Percentiles rank a stretch among this genome's conserved stretches.
These are phyloP conservation scores for Leccinum uliginosum DNA, from an alignment of 768 basidiomycete genomes.

Conservation along the genomic window DNA sequence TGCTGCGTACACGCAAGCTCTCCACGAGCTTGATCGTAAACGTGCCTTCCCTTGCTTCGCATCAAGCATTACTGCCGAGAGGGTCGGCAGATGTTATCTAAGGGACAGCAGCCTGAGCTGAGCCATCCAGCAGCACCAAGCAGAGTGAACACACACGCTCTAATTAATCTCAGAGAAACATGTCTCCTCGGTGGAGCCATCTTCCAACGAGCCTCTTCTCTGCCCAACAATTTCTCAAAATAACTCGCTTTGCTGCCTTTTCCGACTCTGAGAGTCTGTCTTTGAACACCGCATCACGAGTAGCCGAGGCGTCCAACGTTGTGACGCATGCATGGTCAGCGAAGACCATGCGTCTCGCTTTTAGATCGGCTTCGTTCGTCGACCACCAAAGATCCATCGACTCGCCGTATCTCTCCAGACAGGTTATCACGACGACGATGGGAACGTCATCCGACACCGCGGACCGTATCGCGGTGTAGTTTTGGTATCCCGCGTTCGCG, in stretches of 20 bases:
- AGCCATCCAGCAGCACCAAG: conserved; percentile 5
- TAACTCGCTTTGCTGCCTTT: conserved; percentile 19
- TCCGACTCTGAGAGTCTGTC: conserved; percentile 22
- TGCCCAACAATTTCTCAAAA: conserved; percentile 26
- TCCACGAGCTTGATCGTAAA: conserved; percentile 1
- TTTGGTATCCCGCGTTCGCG: conserved; percentile 27
- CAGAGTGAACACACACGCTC: conserved; percentile 17
- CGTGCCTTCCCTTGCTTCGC: not conserved
- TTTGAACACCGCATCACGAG: conserved; percentile 18
- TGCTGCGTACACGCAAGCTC: conserved; percentile 11
- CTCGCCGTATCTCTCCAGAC: conserved; percentile 28
- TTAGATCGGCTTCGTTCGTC: conserved; percentile 32
- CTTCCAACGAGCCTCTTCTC: conserved; percentile 21
- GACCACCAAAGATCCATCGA: conserved; percentile 39
- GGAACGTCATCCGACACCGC: conserved; percentile 30
- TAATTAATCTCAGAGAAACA: conserved; percentile 26
- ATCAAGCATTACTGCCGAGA: not conserved
- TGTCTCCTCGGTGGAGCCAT: conserved; percentile 23
- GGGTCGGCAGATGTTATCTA: not conserved
- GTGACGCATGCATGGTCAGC: conserved; percentile 39
- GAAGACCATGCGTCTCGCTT: conserved; percentile 32
- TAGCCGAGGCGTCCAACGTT: conserved; percentile 21
- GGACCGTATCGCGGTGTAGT: conserved; percentile 24
- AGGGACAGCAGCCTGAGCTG: not conserved
- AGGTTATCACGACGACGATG: conserved; percentile 29